Conservation (phyloP, 2,329 filamentous ascomycete species). For the Pseudogymnoascus sp. region DNA sequence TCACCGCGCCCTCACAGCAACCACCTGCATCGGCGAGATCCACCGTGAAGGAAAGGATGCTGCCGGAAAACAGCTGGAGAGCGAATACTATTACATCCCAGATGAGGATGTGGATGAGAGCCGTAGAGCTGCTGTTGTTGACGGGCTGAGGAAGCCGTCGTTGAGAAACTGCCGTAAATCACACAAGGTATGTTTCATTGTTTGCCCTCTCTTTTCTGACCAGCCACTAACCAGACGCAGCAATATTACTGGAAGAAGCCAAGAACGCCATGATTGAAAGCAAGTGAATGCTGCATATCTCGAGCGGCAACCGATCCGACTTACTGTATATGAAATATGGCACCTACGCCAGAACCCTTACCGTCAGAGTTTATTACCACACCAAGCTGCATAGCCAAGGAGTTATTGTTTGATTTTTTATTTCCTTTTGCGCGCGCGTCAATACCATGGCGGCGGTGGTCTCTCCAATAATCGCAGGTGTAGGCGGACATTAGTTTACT, state of each 20-base stretch:
- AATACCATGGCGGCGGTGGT: constrained; percentile 5
- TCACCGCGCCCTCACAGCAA: constrained; percentile 61
- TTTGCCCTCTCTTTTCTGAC: background rate
- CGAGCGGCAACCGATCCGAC: background rate
- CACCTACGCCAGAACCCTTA: background rate
- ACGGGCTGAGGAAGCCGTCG: constrained; percentile 80
- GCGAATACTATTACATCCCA: constrained; percentile 93
- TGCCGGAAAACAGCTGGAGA: constrained; percentile 85
- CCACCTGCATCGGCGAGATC: constrained; percentile 79
- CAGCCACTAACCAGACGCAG: constrained; percentile 28
- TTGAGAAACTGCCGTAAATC: constrained; percentile 85
- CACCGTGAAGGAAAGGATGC: constrained; percentile 88
- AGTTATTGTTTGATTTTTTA: constrained; percentile 5
- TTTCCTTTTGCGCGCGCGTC: background rate
- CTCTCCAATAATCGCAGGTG: background rate
- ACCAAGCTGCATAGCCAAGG: constrained; percentile 2
- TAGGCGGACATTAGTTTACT: background rate
- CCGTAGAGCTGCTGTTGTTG: constrained; percentile 72
- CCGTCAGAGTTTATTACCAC: constrained; percentile 5
- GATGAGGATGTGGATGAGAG: constrained; percentile 75
- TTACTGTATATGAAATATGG: constrained; percentile 7
- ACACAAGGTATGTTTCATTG: constrained; percentile 68
- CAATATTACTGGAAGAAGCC: constrained; percentile 65
- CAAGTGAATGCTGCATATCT: constrained; percentile 15
- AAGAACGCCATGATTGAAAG: constrained; percentile 41